Evolutionary conservation across 164 flowering plant species (phyloP).

Genomic region (Piper betle): DNA sequence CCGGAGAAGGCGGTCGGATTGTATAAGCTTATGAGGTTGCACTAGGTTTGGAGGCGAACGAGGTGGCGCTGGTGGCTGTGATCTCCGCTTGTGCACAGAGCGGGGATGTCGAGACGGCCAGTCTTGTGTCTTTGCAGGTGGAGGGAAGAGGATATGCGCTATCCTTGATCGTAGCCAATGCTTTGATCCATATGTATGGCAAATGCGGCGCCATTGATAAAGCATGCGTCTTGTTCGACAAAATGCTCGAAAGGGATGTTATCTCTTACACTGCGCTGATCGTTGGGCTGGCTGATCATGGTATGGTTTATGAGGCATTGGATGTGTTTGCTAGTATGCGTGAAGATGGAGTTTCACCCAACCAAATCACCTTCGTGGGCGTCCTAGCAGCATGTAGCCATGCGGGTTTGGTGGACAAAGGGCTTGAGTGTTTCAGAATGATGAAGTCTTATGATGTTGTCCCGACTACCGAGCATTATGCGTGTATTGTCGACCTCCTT

Average conservation of each 20-base stretch:
- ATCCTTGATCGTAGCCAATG: conserved; percentile 24
- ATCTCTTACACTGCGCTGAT: conserved; percentile 31
- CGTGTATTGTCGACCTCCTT: conserved; percentile 39
- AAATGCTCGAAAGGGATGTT: conserved; percentile 21
- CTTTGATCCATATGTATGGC: conserved; percentile 38
- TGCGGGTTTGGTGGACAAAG: conserved; percentile 34
- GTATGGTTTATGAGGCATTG: conserved; percentile 25
- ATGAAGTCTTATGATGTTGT: conserved; percentile 21
- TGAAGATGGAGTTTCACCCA: conserved; percentile 23
- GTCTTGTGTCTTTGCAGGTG: conserved; percentile 12
- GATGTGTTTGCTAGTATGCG: conserved; percentile 25
- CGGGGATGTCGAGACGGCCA: conserved; percentile 19
- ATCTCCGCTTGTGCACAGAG: conserved; percentile 38
- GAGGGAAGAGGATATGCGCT: conserved; percentile 15
- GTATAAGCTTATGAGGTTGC: conserved; percentile 25
- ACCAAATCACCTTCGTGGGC: conserved; percentile 27
- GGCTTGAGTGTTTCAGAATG: conserved; percentile 20
- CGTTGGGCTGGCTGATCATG: conserved; percentile 34
- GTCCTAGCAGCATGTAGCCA: conserved; percentile 35
- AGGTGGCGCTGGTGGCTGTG: conserved; percentile 38
- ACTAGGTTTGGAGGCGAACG: conserved; percentile 16
- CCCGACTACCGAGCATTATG: conserved; percentile 25
- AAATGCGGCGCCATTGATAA: conserved; percentile 25
- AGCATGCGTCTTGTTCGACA: conserved; percentile 22
- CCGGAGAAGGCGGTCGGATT: conserved; percentile 25